phyloP scores from a whole-genome alignment of 2,329 filamentous ascomycete genomes.

The Fusarium verticillioides region DNA sequence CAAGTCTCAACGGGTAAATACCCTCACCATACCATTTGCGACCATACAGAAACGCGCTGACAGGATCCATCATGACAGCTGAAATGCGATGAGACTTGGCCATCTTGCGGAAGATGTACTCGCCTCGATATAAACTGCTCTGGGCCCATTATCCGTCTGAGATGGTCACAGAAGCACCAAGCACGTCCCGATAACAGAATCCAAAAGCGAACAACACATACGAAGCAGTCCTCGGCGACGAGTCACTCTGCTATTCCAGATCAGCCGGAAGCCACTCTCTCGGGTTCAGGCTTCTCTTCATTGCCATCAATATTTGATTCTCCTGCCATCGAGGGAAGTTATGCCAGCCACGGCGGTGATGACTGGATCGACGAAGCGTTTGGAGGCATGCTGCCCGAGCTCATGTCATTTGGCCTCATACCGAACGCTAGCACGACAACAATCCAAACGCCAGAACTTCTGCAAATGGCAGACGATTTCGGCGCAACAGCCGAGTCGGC shows the following conservation, averaged over 20 bases:
- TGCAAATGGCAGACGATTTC: not conserved
- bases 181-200: fast-evolving
- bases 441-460: not conserved
- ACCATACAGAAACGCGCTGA: not conserved
- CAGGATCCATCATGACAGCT: not conserved
- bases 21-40: fast-evolving
- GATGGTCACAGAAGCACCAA: not conserved
- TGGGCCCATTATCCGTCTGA: not conserved
- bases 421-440: fast-evolving
- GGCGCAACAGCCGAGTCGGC: fast-evolving
- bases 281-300: fast-evolving
- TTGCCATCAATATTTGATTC: fast-evolving
- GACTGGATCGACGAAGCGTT: not conserved
- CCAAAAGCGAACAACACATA: too few species aligned
- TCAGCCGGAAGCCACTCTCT: fast-evolving
- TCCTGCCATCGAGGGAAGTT: fast-evolving
- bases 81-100: not conserved
- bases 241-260: fast-evolving
- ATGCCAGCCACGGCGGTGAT: not conserved
- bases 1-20: not conserved
- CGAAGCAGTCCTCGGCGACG: not conserved
- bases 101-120: not conserved
- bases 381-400: not conserved
- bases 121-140: not conserved
- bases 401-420: not conserved